Evolutionary conservation across 306 rosid species (phyloP), one percentile per base, ranked within the genome.

Genomic region (Hippophae tibetana): DNA sequence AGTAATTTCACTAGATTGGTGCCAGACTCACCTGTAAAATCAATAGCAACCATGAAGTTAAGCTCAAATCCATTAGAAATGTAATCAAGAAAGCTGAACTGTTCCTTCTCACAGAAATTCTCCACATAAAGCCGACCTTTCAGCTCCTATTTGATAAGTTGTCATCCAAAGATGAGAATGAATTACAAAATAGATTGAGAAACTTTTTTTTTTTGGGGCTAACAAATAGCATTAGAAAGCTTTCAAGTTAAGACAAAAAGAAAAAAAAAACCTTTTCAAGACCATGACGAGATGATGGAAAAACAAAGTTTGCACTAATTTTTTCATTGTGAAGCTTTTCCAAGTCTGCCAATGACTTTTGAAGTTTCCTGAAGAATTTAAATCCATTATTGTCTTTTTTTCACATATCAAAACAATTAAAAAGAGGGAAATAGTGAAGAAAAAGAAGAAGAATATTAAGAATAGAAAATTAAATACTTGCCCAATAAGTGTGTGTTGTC

Each of bases 1-100:
- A 31, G 38, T 13, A 48, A 48, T 48, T 48, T 48, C 13, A n/a
- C 5, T 48, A 48, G 52, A 6, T 31, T 31, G 2, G 56, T 14
- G 54, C 43, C 41, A 59, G 13, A 47, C 12, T 44, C 40, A 92
- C 99, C 89, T 0, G 93, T 92, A 80, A 92, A 87, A 64, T 92
- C 98, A 12, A 92, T 78, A 5, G 93, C 96, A 55, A 92, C 96
- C 99, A 87, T 87, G 67, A 85, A 92, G 74, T 88, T 92, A 13
- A 92, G 83, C 77, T 85, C 86, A 76, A 85, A 92, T 54, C 96
- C 96, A 66, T 78, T 82, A 13, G 93, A 85, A 71, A 87, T 81
- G 75, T 92, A 92, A 61, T 92, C 99, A 14, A 92, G 66, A 73
- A 92, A 92, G 63, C 81, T 87, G 73, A 70, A 82, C 11, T 80